These are phyloP conservation scores for Quercus parvula DNA, from an alignment of 306 rosid species.

Conservation along the genomic window DNA sequence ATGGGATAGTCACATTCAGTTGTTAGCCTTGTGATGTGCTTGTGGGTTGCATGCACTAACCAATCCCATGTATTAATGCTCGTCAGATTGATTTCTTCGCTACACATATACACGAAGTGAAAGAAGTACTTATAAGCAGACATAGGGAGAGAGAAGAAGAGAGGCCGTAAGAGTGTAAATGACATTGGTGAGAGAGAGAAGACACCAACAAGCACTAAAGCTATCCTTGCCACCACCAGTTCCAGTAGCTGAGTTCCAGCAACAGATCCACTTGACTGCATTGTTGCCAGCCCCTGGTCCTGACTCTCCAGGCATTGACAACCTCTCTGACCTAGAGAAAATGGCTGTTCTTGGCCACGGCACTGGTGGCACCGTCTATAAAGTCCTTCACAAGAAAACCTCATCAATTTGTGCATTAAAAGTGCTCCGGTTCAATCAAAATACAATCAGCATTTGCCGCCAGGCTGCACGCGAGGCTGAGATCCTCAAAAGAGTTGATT, in stretches of 20 bases:
- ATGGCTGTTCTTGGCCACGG: constrained; percentile 56
- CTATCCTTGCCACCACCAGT: constrained; percentile 49
- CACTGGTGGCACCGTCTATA: constrained; percentile 54
- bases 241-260: constrained; percentile 7
- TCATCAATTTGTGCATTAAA: constrained; percentile 53
- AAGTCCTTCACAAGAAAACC: constrained; percentile 46
- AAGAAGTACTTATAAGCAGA: neutral
- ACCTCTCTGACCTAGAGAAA: constrained; percentile 52
- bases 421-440: constrained; percentile 36
- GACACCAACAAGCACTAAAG: constrained; percentile 52
- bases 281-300: constrained; percentile 18
- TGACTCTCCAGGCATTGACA: constrained; percentile 24
- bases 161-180: constrained; percentile 11
- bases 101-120: neutral
- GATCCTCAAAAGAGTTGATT: constrained; percentile 54
- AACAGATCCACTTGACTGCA: constrained; percentile 16
- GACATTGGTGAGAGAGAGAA: constrained; percentile 65
- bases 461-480: constrained; percentile 48
- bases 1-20: constrained; percentile 40
- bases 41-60: neutral
- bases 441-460: constrained; percentile 11
- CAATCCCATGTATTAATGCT: constrained; percentile 11
- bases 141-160: neutral
- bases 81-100: neutral
- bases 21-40: neutral